phyloP scores from a whole-genome alignment of 2,329 filamentous ascomycete genomes.

The Chaetothyriales sp. region DNA sequence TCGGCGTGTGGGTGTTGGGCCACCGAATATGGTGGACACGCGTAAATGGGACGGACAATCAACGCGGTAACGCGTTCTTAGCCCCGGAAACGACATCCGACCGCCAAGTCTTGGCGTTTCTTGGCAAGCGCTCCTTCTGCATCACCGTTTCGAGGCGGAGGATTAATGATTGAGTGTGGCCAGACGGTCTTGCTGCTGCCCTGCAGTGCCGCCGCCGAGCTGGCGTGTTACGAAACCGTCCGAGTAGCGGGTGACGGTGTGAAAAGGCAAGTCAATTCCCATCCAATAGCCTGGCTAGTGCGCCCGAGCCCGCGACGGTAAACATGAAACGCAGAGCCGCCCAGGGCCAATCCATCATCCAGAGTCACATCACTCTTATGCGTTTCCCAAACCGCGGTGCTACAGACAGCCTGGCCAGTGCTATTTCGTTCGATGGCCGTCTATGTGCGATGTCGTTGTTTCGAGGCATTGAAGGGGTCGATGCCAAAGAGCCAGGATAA shows the following conservation, averaged over 20 bases:
- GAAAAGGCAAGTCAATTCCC: background rate
- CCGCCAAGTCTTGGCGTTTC: background rate
- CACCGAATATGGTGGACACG: background rate
- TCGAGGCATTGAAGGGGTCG: background rate
- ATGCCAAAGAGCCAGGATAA: background rate
- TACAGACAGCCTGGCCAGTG: background rate
- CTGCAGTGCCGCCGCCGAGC: background rate
- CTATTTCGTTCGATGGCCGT: background rate
- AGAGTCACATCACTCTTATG: background rate
- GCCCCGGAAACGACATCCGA: background rate
- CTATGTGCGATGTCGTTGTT: background rate
- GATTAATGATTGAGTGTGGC: background rate
- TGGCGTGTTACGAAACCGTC: background rate
- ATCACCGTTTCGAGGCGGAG: background rate
- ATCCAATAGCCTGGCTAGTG: background rate
- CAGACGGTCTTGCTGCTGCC: background rate
- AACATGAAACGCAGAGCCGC: background rate
- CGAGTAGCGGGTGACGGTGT: background rate
- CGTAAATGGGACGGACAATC: background rate
- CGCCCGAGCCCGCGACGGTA: background rate
- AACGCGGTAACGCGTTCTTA: background rate
- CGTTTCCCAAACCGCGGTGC: background rate
- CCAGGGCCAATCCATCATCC: background rate
- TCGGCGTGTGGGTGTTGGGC: background rate
- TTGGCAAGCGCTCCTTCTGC: background rate